Base-by-base conservation (phyloP, 345 rosid genomes). In the Aethionema arabicum region DNA sequence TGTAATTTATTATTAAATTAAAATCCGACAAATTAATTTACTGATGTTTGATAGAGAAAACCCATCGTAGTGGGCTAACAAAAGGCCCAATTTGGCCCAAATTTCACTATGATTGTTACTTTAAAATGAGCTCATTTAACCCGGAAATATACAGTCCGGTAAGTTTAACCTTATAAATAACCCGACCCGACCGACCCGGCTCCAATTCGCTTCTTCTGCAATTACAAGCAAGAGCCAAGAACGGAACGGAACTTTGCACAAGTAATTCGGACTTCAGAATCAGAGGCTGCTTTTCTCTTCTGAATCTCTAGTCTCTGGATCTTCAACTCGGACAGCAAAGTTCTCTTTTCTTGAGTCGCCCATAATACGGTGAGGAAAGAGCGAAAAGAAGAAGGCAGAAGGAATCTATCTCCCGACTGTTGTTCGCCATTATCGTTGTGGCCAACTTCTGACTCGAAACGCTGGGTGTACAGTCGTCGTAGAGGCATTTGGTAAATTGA, bases 181-280 rank as follows among this genome's bases (percentile, higher is more conserved):
- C 54, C 72, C 72, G 66, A 52, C 48, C 56, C 42, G 67, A 9
- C 72, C 72, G 66, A 52, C 48, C 56, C 42, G 67, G 7, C 43
- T 9, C 32, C 8, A 11, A 36, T 44, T 38, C 29, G 53, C 21
- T n/a, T 46, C 36, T 53, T 61, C 45, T 47, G 27, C 27, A 21
- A 59, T 36, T 35, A 27, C 4, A 52, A 11, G 30, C 39, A 29
- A 27, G 41, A 57, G 48, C 49, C 70, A 37, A 46, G 47, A n/a
- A 27, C 41, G 53, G 54, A 31, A 38, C 12, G 37, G 37, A 33
- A 7, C 2, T 41, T 9, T 13, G 29, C 44, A 52, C 61, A 11
- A 37, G 12, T 33, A 14, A 9, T 36, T 36, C 46, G 10, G 48
- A 45, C 40, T 50, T 31, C 11, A 7, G 29, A 36, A n/a, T n/a